Evolutionary conservation across 1,284 basidiomycete genomes (phyloP).

Genomic region (Rhodotorula sp.): DNA sequence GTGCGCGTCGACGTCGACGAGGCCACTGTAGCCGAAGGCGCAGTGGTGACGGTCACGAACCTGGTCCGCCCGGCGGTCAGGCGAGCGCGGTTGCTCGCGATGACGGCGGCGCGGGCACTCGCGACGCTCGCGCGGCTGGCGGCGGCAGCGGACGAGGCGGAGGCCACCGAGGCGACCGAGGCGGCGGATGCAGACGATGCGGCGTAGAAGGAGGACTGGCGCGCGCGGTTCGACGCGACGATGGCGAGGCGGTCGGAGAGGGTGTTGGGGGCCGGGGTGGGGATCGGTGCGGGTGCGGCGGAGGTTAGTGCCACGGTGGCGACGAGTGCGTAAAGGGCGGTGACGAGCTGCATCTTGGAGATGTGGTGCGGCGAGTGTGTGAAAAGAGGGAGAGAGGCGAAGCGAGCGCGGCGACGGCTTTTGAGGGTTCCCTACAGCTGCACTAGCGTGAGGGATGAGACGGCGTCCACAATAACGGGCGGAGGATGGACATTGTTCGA

Average conservation of each 20-base stretch:
- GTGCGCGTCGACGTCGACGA: not conserved
- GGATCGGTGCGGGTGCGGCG: not conserved
- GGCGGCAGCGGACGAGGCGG: not conserved
- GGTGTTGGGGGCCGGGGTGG: not conserved
- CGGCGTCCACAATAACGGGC: not conserved
- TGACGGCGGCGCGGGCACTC: not conserved
- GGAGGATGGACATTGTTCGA: not conserved
- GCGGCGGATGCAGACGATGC: not conserved
- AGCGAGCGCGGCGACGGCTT: not conserved
- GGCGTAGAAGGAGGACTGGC: not conserved
- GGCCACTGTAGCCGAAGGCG: no score
- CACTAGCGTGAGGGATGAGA: not conserved
- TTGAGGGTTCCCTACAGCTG: not conserved
- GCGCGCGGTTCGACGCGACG: not conserved
- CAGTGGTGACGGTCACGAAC: no score
- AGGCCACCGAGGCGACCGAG: not conserved
- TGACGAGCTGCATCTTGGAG: not conserved
- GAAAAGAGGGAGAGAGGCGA: not conserved
- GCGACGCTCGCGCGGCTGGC: not conserved
- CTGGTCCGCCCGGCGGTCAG: no score
- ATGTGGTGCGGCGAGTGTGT: no score
- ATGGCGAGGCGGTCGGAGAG: not conserved
- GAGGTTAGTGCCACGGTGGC: not conserved
- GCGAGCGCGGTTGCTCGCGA: not conserved
- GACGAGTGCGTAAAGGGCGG: not conserved